phyloP scores from a whole-genome alignment of 768 basidiomycete genomes.

The Gymnopilus junonius region DNA sequence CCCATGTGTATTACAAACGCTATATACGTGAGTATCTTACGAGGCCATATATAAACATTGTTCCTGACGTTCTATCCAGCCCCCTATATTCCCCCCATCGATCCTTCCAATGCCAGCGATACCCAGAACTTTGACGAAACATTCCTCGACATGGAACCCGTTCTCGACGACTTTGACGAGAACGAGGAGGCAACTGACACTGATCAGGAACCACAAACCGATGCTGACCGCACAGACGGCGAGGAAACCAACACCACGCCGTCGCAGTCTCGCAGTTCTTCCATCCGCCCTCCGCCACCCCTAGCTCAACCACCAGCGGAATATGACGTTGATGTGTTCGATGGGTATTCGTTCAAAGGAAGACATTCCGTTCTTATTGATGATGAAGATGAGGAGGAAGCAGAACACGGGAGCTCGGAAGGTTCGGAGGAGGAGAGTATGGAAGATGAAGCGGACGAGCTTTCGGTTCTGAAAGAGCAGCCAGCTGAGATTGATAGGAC shows the following conservation, averaged over 20 bases:
- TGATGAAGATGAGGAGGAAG: constrained; percentile 76
- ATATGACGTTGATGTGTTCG: constrained; percentile 78
- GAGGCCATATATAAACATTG: too few species aligned
- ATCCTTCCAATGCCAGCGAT: constrained; percentile 91
- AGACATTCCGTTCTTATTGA: constrained; percentile 80
- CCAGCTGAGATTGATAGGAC: constrained; percentile 20
- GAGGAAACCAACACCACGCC: constrained; percentile 81
- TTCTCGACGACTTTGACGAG: constrained; percentile 78
- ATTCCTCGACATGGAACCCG: constrained; percentile 95
- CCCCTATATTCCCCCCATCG: constrained; percentile 92
- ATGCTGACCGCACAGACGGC: constrained; percentile 72
- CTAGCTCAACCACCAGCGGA: constrained; percentile 35
- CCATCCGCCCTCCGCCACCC: constrained; percentile 48
- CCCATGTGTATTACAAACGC: constrained; percentile 91
- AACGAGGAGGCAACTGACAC: constrained; percentile 67
- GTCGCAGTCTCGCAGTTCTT: constrained; percentile 79
- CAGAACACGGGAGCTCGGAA: too few species aligned
- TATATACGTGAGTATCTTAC: constrained; percentile 77
- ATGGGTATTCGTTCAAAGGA: constrained; percentile 94
- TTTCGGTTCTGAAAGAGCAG: constrained; percentile 22
- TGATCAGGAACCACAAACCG: constrained; percentile 72
- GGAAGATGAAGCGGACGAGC: constrained; percentile 35
- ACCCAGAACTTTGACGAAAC: constrained; percentile 98
- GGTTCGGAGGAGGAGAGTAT: constrained; percentile 46
- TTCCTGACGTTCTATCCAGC: constrained; percentile 51